phyloP scores from a whole-genome alignment of 345 rosid genomes.

The Arabidopsis suecica region DNA sequence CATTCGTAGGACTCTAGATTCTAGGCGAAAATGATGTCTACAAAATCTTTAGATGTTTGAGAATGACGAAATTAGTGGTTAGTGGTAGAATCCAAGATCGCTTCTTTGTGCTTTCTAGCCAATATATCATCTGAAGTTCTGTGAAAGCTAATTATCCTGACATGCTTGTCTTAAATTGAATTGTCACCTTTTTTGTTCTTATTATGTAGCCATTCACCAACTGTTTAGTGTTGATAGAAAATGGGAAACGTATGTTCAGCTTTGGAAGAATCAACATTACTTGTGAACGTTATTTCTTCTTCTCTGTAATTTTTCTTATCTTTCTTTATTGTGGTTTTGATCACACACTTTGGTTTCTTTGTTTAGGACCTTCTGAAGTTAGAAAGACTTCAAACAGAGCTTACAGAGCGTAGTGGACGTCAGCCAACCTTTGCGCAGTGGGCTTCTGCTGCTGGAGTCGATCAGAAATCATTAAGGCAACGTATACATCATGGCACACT shows the following conservation, averaged over 20 bases:
- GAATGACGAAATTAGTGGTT: constrained; percentile 19
- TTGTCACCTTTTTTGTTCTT: not conserved
- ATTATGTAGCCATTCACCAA: not conserved
- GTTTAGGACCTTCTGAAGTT: constrained; percentile 83
- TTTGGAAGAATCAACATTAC: not conserved
- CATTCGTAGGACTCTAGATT: constrained; percentile 16
- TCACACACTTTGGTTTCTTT: constrained; percentile 18
- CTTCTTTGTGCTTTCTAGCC: not conserved
- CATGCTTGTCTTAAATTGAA: not conserved
- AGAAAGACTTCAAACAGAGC: constrained; percentile 79
- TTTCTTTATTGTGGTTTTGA: constrained; percentile 34
- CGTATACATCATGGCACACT: constrained; percentile 67
- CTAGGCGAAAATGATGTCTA: not conserved
- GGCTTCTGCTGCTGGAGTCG: constrained; percentile 95
- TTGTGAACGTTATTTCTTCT: not conserved
- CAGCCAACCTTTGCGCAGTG: constrained; percentile 80
- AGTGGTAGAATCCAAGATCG: not conserved
- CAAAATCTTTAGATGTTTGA: not conserved
- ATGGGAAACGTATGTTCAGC: not conserved
- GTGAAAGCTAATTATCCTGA: constrained; percentile 3
- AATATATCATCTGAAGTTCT: not conserved
- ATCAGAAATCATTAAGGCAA: constrained; percentile 67
- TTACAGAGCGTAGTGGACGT: constrained; percentile 68
- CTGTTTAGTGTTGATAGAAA: not conserved
- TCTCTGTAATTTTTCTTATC: constrained; percentile 23